Evolutionary conservation across 2,329 filamentous ascomycete genomes (phyloP).

Genomic region (Malbranchea cinnamomea): DNA sequence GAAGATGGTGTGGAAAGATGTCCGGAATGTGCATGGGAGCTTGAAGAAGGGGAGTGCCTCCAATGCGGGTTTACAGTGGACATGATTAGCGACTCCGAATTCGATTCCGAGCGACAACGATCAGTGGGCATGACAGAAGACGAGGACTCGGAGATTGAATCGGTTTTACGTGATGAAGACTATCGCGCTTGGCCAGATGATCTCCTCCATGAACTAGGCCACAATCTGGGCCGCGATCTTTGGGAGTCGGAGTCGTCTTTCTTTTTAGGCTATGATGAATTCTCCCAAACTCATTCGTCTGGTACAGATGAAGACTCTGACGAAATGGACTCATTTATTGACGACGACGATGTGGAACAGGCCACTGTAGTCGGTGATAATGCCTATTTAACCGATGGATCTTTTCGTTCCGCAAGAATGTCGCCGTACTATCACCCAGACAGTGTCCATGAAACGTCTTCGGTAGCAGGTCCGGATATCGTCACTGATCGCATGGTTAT

Average conservation of each 20-base stretch:
- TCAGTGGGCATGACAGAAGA: constrained; percentile 24
- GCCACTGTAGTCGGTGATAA: constrained; percentile 14
- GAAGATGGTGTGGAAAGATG: constrained; percentile 49
- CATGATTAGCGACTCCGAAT: constrained; percentile 32
- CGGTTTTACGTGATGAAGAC: constrained; percentile 17
- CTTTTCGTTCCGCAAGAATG: constrained; percentile 1
- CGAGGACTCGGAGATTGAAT: constrained; percentile 18
- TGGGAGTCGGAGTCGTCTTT: not conserved
- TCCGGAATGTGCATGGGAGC: constrained; percentile 46
- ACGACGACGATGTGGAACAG: constrained; percentile 7
- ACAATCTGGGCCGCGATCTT: too few relatives aligned
- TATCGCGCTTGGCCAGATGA: constrained; percentile 4
- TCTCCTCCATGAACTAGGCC: not conserved
- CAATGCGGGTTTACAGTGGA: constrained; percentile 41
- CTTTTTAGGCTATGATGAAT: not conserved
- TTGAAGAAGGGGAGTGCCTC: constrained; percentile 44
- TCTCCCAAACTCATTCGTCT: not conserved
- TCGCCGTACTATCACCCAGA: too few relatives aligned
- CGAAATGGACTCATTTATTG: constrained; percentile 12
- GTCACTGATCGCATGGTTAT: too few relatives aligned
- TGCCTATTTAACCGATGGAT: constrained; percentile 1
- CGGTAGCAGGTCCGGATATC: too few relatives aligned
- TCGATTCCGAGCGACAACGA: constrained; percentile 13
- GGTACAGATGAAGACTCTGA: constrained; percentile 9
- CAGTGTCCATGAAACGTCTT: too few relatives aligned